phyloP scores from a whole-genome alignment of 768 basidiomycete genomes.

The Naganishia randhawae region DNA sequence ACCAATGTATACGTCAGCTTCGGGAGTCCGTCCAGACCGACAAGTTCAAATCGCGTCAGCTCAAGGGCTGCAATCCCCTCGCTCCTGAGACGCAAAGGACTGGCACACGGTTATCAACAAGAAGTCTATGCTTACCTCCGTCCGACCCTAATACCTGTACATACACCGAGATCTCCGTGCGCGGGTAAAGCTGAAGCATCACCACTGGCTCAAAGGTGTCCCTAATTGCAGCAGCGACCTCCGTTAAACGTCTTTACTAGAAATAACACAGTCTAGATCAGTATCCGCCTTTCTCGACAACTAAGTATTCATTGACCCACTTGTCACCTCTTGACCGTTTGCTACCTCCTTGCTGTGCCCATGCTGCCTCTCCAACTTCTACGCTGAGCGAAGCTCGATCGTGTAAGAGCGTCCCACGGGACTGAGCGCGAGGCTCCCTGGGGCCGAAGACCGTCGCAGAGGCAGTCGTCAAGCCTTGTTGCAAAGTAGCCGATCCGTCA shows the following conservation, averaged over 20 bases:
- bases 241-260: conserved; percentile 68
- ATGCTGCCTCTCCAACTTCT: conserved; percentile 79
- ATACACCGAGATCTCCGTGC: conserved; percentile 89
- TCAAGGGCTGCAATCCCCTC: too few species aligned
- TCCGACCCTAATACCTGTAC: conserved; percentile 91
- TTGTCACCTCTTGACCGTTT: conserved; percentile 78
- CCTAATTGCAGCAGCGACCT: conserved; percentile 80
- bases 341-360: conserved; percentile 71
- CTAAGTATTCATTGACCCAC: conserved; percentile 56
- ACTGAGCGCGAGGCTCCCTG: conserved; percentile 73
- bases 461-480: conserved; percentile 87
- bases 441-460: conserved; percentile 87
- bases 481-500: conserved; percentile 77
- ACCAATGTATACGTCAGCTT: too few species aligned
- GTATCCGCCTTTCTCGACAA: conserved; percentile 11
- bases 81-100: not conserved
- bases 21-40: too few species aligned
- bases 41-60: too few species aligned
- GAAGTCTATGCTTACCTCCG: conserved; percentile 55
- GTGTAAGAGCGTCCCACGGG: conserved; percentile 52
- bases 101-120: not conserved
- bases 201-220: conserved; percentile 95
- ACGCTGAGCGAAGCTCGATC: conserved; percentile 87
- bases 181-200: conserved; percentile 82
- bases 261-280: conserved; percentile 10